phyloP scores from a whole-genome alignment of 2,329 filamentous ascomycete species.

The Ophiostoma fasciatum region DNA sequence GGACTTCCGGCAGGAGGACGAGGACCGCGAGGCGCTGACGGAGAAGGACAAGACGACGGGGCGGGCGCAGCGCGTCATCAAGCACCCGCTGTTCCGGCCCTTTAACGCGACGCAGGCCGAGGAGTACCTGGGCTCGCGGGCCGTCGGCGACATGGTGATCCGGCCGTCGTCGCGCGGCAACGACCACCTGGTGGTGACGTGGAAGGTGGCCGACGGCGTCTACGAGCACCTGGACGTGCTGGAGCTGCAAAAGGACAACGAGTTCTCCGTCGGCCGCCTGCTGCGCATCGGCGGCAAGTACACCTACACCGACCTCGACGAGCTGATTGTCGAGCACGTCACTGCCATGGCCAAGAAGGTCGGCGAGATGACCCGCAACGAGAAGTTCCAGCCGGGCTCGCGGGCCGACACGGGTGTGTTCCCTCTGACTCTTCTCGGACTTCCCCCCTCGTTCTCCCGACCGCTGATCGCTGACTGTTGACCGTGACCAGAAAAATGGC shows the following conservation, averaged over 20 bases:
- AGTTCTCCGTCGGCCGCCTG: conserved; percentile 80
- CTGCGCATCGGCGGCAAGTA: conserved; percentile 79
- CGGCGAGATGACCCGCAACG: conserved; percentile 85
- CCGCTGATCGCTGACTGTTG: not conserved
- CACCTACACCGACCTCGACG: conserved; percentile 90
- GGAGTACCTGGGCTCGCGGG: conserved; percentile 78
- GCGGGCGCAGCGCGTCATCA: conserved; percentile 86
- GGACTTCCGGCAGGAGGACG: conserved; percentile 69
- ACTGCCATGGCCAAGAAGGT: conserved; percentile 98
- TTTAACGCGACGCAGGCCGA: conserved; percentile 90
- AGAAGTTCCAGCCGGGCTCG: conserved; percentile 79
- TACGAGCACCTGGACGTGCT: conserved; percentile 97
- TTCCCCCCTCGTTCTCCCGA: not conserved
- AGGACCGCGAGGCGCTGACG: conserved; percentile 67
- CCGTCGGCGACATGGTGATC: conserved; percentile 82
- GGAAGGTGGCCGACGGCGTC: conserved; percentile 94
- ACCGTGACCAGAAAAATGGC: conserved; percentile 64
- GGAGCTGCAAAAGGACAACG: conserved; percentile 91
- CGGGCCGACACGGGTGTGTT: conserved; percentile 73
- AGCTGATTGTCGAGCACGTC: conserved; percentile 92
- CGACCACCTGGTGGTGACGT: conserved; percentile 90
- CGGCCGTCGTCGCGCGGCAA: conserved; percentile 89
- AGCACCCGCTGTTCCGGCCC: conserved; percentile 87
- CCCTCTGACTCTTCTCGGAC: not conserved
- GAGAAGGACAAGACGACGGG: conserved; percentile 78